A percentile compares a stretch with the other conserved stretches of the same genome.
These are phyloP conservation scores for Fusarium pseudonygamai DNA, from an alignment of 2,329 filamentous ascomycete genomes.

Conservation along the genomic window DNA sequence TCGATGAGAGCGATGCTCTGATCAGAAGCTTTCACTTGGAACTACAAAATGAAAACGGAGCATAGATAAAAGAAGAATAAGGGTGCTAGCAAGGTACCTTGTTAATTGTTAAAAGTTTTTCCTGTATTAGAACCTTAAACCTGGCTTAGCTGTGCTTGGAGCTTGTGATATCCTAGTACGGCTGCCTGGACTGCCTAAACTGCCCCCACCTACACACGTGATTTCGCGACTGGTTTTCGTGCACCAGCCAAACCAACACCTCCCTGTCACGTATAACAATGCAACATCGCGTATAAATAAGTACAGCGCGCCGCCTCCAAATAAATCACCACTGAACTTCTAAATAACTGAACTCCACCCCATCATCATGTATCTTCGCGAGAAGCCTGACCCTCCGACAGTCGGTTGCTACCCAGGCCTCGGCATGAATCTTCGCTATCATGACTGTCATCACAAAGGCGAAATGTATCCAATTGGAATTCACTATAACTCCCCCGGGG, in stretches of 20 bases:
- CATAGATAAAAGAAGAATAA: not conserved
- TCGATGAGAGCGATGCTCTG: not conserved
- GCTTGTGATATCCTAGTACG: not conserved
- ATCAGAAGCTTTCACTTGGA: not conserved
- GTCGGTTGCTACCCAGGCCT: conserved; percentile 12
- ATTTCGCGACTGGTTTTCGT: not conserved
- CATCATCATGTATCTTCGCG: too few species aligned
- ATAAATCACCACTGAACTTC: too few species aligned
- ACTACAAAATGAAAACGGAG: not conserved
- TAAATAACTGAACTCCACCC: too few species aligned
- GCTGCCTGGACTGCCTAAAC: not conserved
- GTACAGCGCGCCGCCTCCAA: not conserved
- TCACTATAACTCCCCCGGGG: not conserved
- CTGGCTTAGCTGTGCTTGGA: not conserved
- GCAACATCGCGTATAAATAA: not conserved
- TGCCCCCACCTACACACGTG: not conserved
- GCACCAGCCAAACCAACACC: not conserved
- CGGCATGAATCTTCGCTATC: not conserved
- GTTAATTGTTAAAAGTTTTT: not conserved
- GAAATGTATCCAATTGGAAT: not conserved
- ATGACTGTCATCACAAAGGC: fast-evolving
- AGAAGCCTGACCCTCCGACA: not conserved
- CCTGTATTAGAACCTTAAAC: not conserved
- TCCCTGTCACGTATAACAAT: not conserved
- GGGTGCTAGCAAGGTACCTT: not conserved